These are phyloP conservation scores for Cicer chorassanicum DNA, from an alignment of 306 rosid species.

Conservation along the genomic window DNA sequence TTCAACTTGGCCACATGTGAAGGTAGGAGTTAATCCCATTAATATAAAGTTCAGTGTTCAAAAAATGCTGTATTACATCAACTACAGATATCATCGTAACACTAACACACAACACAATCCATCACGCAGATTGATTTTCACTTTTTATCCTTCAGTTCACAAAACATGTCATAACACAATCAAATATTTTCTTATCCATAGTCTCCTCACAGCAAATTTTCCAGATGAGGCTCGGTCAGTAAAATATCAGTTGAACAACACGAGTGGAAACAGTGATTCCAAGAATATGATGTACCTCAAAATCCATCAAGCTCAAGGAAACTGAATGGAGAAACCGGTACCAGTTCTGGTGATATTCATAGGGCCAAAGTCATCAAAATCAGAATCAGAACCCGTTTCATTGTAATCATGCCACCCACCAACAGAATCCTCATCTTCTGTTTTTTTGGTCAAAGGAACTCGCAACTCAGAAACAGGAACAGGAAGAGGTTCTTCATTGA, in stretches of 20 bases:
- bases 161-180: not conserved
- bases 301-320: slow-evolving; percentile 57
- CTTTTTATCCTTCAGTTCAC: slow-evolving; percentile 20
- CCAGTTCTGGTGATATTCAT: slow-evolving; percentile 56
- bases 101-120: slow-evolving; percentile 24
- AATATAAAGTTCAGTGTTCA: not conserved
- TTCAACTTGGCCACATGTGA: not conserved
- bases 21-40: not conserved
- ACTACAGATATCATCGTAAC: slow-evolving; percentile 13
- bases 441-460: slow-evolving; percentile 64
- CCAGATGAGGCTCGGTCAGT: not conserved
- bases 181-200: not conserved
- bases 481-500: slow-evolving; percentile 81
- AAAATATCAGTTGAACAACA: slow-evolving; percentile 31
- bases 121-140: slow-evolving; percentile 32
- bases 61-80: slow-evolving; percentile 7
- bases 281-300: slow-evolving; percentile 44
- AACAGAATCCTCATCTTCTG: slow-evolving; percentile 58
- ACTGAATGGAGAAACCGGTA: slow-evolving; percentile 72
- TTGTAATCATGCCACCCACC: slow-evolving; percentile 56
- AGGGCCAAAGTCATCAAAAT: slow-evolving; percentile 70
- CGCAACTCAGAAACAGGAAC: slow-evolving; percentile 65
- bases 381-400: slow-evolving; percentile 74
- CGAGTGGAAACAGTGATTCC: slow-evolving; percentile 20
- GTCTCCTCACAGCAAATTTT: slow-evolving; percentile 25